Conservation (phyloP, 108 stramenopile species). For the Cafeteria roenbergensis region DNA sequence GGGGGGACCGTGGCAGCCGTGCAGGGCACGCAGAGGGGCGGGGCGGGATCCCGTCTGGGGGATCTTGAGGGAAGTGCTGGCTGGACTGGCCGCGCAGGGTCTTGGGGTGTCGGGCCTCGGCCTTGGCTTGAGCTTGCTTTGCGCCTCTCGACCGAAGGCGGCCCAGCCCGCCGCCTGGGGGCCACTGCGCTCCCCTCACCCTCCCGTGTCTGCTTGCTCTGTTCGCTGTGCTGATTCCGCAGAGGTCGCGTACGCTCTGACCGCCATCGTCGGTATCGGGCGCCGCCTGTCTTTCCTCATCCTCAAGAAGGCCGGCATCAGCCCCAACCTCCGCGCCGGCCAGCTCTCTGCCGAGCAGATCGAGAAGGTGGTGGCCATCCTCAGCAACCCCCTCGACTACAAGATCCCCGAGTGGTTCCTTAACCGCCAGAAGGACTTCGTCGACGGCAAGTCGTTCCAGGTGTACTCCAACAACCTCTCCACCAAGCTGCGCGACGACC, state of each 20-base stretch:
- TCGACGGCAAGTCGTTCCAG: constrained; percentile 94
- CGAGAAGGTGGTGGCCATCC: constrained; percentile 95
- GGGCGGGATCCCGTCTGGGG: too few species aligned
- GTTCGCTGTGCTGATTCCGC: neutral
- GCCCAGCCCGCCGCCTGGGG: too few species aligned
- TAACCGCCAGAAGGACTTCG: constrained; percentile 98
- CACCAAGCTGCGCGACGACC: constrained; percentile 94
- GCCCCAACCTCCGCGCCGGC: constrained; percentile 95
- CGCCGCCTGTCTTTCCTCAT: constrained; percentile 93
- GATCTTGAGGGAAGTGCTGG: too few species aligned
- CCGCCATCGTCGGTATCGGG: constrained; percentile 94
- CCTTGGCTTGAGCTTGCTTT: too few species aligned
- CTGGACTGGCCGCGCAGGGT: too few species aligned
- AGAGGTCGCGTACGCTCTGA: constrained; percentile 89
- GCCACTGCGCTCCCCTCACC: too few species aligned
- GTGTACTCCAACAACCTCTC: constrained; percentile 89
- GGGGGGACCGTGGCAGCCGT: too few species aligned
- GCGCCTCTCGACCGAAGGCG: too few species aligned
- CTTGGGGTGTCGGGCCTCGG: too few species aligned
- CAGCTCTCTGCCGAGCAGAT: constrained; percentile 95
- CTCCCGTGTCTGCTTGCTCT: too few species aligned
- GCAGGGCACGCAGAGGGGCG: too few species aligned
- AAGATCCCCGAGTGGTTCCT: constrained; percentile 99
- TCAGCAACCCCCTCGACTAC: constrained; percentile 94
- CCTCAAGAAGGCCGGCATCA: constrained; percentile 99